These are phyloP conservation scores for Kurtzmaniella quercitrusa DNA, from an alignment of 1,139 yeast species.

Conservation along the genomic window DNA sequence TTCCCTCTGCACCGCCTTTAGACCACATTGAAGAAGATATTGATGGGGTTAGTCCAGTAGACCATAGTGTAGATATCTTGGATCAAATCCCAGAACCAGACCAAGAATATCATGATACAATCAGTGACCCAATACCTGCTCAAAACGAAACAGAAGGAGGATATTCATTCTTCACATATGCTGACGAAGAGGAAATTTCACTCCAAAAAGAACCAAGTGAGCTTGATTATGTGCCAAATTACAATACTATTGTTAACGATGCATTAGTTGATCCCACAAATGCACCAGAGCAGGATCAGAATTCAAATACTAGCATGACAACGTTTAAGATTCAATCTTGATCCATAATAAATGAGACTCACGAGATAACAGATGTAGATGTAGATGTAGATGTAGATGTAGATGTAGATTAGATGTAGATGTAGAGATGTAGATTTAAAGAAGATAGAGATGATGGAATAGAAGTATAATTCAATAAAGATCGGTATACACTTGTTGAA, in stretches of 20 bases:
- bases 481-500: too few relatives aligned
- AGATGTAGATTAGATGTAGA: background rate
- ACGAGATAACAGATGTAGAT: background rate
- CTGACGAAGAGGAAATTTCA: conserved; percentile 15
- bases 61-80: conserved; percentile 9
- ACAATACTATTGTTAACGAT: conserved; percentile 29
- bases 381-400: background rate
- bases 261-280: conserved; percentile 4
- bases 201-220: conserved; percentile 15
- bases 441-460: too few relatives aligned
- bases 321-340: conserved; percentile 1
- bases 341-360: background rate
- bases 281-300: conserved; percentile 1
- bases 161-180: conserved; percentile 14
- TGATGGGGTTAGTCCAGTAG: conserved; percentile 14
- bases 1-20: conserved; percentile 59
- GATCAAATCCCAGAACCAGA: conserved; percentile 3
- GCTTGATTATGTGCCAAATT: conserved; percentile 37
- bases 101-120: background rate
- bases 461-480: too few relatives aligned
- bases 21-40: conserved; percentile 21
- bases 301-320: background rate
- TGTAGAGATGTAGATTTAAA: background rate
- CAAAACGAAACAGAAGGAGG: conserved; percentile 3
- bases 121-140: background rate